These are phyloP conservation scores for Trichomonascaceae sp. DNA, from an alignment of 1,139 yeast species.

Conservation along the genomic window DNA sequence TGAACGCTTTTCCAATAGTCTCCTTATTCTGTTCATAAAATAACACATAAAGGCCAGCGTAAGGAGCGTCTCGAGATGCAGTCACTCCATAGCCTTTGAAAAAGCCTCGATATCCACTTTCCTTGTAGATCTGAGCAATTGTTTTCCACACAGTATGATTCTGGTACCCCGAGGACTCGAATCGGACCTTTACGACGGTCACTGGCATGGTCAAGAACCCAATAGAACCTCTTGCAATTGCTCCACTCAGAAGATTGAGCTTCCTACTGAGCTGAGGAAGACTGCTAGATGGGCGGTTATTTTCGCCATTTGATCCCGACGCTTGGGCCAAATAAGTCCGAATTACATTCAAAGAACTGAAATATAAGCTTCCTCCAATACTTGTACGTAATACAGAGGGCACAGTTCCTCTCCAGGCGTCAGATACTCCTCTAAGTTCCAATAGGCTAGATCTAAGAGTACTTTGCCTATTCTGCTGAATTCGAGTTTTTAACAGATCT, in stretches of 20 bases:
- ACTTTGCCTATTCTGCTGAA: conserved; percentile 60
- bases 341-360: conserved; percentile 61
- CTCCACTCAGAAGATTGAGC: conserved; percentile 74
- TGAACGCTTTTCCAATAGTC: conserved; percentile 25
- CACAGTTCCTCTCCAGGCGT: conserved; percentile 85
- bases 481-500: conserved; percentile 80
- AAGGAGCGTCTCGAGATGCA: conserved; percentile 86
- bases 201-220: conserved; percentile 95
- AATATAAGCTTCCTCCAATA: conserved; percentile 81
- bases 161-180: conserved; percentile 62
- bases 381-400: conserved; percentile 90
- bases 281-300: conserved; percentile 27
- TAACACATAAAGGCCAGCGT: conserved; percentile 86
- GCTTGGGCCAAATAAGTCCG: conserved; percentile 46
- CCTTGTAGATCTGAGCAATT: conserved; percentile 46
- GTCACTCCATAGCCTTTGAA: conserved; percentile 88
- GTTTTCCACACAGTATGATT: conserved; percentile 67
- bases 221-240: conserved; percentile 69
- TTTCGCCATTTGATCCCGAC: background rate
- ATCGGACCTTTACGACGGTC: conserved; percentile 88
- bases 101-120: conserved; percentile 58
- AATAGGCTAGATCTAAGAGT: conserved; percentile 36
- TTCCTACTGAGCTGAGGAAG: conserved; percentile 66
- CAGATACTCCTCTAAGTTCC: conserved; percentile 39
- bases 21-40: conserved; percentile 72